Evolutionary conservation across 2,329 filamentous ascomycete genomes (phyloP), one percentile per base, ranked within the genome.

Genomic region (Alternaria conjuncta): DNA sequence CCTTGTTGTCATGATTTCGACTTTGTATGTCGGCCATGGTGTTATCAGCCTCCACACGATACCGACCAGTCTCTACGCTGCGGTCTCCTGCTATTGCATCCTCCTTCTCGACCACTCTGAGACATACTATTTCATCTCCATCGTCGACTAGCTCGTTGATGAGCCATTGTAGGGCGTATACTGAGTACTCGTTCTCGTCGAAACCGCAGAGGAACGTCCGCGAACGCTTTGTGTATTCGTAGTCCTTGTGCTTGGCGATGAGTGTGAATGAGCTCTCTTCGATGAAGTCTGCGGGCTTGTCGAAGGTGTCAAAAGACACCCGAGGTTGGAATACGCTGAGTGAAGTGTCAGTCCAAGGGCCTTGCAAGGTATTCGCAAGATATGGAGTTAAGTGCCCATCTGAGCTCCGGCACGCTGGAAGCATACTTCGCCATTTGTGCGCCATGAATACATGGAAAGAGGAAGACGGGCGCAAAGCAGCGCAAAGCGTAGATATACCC

Each of bases 121-220:
- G 87, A 80, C 94, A 97, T 9, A 97, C 92, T 61, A 97, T 90
- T 80, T 97, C 93, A 76, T 97, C 94, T 18, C 94, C 94, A 74
- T 97, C 94, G 73, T 97, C 94, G 44, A 97, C 93, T 60, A 97
- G 86, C 81, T 97, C 93, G 73, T 96, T 93, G 43, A 97, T 88
- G 55, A 97, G 86, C 94, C 94, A 97, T 79, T 96, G 92, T 18
- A 97, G 84, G 15, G 94, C 94, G 80, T 95, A 96, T 66, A 97
- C 92, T 7, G 93, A 97, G 80, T 97, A 97, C 62, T 93, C 88
- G 72, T 97, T 94, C 74, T 95, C 92, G 80, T 97, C 94, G 18
- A 94, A 92, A 20, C 94, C 94, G 67, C 94, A 95, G 77, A 97
- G 89, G 73, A 97, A 97, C 9, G 93, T 96, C 57, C 94, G 89